A percentile compares a stretch with the other conserved stretches of the same genome.
Conservation (phyloP, 106 monocot genomes). For the Acorus calamus region DNA sequence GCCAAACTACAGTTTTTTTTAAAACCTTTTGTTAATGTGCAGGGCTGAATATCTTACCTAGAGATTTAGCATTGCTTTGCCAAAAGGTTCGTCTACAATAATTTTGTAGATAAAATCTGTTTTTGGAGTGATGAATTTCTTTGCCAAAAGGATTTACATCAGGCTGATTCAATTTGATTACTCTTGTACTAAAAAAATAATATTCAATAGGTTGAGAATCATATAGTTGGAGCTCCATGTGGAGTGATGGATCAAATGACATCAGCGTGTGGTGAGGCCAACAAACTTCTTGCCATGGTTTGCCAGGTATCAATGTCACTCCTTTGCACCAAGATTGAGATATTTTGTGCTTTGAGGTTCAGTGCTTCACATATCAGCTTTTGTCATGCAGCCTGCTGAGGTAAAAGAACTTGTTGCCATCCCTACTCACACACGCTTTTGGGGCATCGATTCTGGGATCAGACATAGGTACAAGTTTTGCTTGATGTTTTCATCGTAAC, state of each 20-base stretch:
- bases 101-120: too few species aligned
- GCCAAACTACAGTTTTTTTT: background rate
- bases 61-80: conserved; percentile 89
- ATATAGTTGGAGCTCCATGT: conserved; percentile 93
- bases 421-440: conserved; percentile 86
- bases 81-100: conserved; percentile 52
- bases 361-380: background rate
- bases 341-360: too few species aligned
- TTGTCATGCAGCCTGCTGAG: conserved; percentile 72
- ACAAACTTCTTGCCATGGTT: conserved; percentile 98
- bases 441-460: conserved; percentile 99
- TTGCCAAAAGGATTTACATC: too few species aligned
- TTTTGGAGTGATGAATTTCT: too few species aligned
- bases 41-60: conserved; percentile 64
- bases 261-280: conserved; percentile 96
- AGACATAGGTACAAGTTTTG: conserved; percentile 58
- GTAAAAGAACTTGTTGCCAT: conserved; percentile 83
- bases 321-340: too few species aligned
- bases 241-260: conserved; percentile 99
- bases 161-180: too few species aligned
- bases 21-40: conserved; percentile 6
- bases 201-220: conserved; percentile 79
- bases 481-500: background rate
- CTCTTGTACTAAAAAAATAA: conserved; percentile 1
- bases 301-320: conserved; percentile 55